Conservation (phyloP, 2,329 filamentous ascomycete genomes). For the Alternaria infectoria region DNA sequence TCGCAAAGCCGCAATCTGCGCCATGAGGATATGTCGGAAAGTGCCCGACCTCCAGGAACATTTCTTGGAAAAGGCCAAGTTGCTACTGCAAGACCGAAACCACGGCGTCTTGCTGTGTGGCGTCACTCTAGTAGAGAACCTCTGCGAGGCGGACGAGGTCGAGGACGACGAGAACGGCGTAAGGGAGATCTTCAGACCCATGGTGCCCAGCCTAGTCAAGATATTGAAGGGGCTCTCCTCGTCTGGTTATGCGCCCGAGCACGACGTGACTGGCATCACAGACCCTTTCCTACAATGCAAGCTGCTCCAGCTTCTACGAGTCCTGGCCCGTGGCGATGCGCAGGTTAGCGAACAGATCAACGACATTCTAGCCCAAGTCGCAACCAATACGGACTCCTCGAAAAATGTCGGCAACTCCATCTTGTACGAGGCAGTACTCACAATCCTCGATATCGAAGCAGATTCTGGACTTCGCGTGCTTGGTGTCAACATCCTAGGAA, state of each 20-base stretch:
- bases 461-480: conserved; percentile 93
- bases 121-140: conserved; percentile 84
- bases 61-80: conserved; percentile 91
- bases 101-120: conserved; percentile 95
- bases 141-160: conserved; percentile 93
- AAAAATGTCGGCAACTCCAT: conserved; percentile 99
- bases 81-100: conserved; percentile 88
- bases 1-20: conserved; percentile 95
- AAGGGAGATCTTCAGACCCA: conserved; percentile 86
- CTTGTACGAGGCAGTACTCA: conserved; percentile 94
- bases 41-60: conserved; percentile 97
- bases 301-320: conserved; percentile 83
- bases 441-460: conserved; percentile 96
- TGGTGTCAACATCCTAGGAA: conserved; percentile 97
- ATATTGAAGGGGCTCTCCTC: conserved; percentile 91
- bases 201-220: conserved; percentile 84
- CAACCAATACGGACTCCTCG: conserved; percentile 95
- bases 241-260: conserved; percentile 95
- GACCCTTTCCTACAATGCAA: conserved; percentile 98
- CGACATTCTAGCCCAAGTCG: conserved; percentile 95
- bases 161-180: conserved; percentile 90
- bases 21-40: conserved; percentile 98
- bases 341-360: conserved; percentile 97
- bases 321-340: conserved; percentile 83
- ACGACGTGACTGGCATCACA: conserved; percentile 97